Percentiles rank a stretch among this genome's conserved stretches.
phyloP scores from a whole-genome alignment of 1,284 basidiomycete genomes.

The Sanghuangporus baumii region DNA sequence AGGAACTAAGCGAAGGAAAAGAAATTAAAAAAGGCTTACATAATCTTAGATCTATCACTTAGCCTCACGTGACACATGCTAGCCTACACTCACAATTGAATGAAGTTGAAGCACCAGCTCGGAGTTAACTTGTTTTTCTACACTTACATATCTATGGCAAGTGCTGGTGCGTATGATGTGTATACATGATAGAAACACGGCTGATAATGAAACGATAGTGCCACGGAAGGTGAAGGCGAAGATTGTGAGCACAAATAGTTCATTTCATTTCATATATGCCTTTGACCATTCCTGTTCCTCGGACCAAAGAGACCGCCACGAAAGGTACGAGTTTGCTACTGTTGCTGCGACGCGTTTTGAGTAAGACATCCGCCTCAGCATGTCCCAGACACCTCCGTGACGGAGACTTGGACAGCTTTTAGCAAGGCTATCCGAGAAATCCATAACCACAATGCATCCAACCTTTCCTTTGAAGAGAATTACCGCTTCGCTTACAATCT shows the following conservation, averaged over 20 bases:
- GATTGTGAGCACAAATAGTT: slow-evolving; percentile 33
- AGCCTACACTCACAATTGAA: too few species aligned
- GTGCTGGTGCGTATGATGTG: not conserved
- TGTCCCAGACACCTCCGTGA: slow-evolving; percentile 60
- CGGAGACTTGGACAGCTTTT: slow-evolving; percentile 73
- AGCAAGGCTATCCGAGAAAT: slow-evolving; percentile 90
- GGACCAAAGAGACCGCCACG: slow-evolving; percentile 45
- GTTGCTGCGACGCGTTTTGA: not conserved
- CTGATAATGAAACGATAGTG: slow-evolving; percentile 14
- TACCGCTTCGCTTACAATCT: slow-evolving; percentile 94
- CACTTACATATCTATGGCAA: not conserved
- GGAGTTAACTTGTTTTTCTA: not conserved
- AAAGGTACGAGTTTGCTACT: slow-evolving; percentile 35
- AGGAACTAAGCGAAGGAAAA: not conserved
- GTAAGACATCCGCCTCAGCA: slow-evolving; percentile 38
- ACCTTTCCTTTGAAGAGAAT: slow-evolving; percentile 95
- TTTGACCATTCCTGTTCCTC: not conserved
- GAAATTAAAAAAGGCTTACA: not conserved
- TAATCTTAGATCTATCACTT: too few species aligned
- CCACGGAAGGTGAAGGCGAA: slow-evolving; percentile 32
- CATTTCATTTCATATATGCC: not conserved
- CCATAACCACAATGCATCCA: slow-evolving; percentile 89
- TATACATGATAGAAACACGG: not conserved
- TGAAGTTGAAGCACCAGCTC: not conserved
- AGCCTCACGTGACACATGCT: not conserved